A percentile compares a stretch with the other conserved stretches of the same genome.
Conservation (phyloP, 106 monocot species). For the Phalaenopsis aphrodite region DNA sequence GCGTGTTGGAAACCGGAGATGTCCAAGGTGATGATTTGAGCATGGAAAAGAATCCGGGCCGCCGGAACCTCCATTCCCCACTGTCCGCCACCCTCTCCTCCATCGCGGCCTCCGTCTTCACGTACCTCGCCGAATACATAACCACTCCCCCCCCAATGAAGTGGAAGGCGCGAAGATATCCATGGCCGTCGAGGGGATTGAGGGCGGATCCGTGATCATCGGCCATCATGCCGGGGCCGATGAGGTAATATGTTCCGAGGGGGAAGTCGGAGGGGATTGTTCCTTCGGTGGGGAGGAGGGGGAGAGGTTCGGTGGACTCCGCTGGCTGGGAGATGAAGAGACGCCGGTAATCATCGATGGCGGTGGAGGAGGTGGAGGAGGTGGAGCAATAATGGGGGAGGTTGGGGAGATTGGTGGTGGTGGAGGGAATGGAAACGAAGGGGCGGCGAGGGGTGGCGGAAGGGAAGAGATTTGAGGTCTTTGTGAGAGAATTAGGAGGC, state of each 20-base stretch:
- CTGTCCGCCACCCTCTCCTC: conserved; percentile 39
- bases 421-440: too few species aligned
- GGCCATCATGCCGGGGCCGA: background rate
- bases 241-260: background rate
- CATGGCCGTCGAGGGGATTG: background rate
- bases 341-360: background rate
- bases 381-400: background rate
- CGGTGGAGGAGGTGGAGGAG: background rate
- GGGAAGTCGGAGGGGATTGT: background rate
- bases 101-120: conserved; percentile 49
- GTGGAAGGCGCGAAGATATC: conserved; percentile 74
- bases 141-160: conserved; percentile 28
- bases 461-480: too few species aligned
- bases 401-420: too few species aligned
- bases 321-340: background rate
- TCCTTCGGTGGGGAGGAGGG: background rate
- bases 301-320: background rate
- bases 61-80: conserved; percentile 51
- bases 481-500: too few species aligned
- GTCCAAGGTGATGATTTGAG: conserved; percentile 23
- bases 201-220: background rate
- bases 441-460: too few species aligned
- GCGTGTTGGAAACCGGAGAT: conserved; percentile 37
- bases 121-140: conserved; percentile 60
- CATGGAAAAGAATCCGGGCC: conserved; percentile 79